Base-by-base conservation (phyloP, 2,329 filamentous ascomycete genomes). In the Aspergillus neotritici region DNA sequence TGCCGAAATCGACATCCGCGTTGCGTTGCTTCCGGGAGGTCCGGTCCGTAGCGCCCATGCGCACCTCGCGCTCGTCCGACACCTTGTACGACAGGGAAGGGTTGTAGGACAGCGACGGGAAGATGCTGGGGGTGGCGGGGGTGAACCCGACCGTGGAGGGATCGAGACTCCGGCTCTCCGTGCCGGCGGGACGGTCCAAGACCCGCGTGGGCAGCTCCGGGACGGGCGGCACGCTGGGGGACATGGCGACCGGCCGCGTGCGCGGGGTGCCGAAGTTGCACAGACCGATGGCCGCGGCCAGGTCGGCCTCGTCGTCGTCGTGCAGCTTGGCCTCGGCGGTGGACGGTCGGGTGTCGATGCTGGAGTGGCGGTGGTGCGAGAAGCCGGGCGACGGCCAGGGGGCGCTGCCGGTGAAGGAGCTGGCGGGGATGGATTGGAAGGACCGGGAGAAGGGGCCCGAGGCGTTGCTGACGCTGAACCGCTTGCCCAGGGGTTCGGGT, bases 241-340 rank as follows among this genome's bases (percentile, higher is more conserved):
- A 77, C 47, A 89, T 71, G 39, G 77, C 74, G 11, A 77, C 73
- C 33, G 83, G 76, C 43, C 80, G 74, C 50, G 77, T 80, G 57
- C 83, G 79, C 48, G 86, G 82, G 37, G 89, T 96, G 52, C 84
- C 83, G 64, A 94, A 93, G 66, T 88, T 94, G 50, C 95, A 80
- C 52, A 95, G 75, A 55, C 93, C 87, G 38, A 96, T 87, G 3
- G 91, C 90, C 11, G 90, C 90, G 14, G 89, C 91, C 46, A 97
- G 76, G 52, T 94, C 87, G 36, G 82, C 84, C 60, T 94, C 90
- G 51, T 94, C 88, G 57, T 91, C 82, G 43, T 87, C 84, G 7
- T 82, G 83, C 40, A 75, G 73, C 61, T 84, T 87, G 53, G 79
- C 80, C 31, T 89, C 87, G 5, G 87, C 89, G 2, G 89, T 94